A percentile compares a stretch with the other conserved stretches of the same genome.
These are phyloP conservation scores for Pseudonitzschia multiseries DNA, from an alignment of 108 stramenopile species.

Conservation along the genomic window DNA sequence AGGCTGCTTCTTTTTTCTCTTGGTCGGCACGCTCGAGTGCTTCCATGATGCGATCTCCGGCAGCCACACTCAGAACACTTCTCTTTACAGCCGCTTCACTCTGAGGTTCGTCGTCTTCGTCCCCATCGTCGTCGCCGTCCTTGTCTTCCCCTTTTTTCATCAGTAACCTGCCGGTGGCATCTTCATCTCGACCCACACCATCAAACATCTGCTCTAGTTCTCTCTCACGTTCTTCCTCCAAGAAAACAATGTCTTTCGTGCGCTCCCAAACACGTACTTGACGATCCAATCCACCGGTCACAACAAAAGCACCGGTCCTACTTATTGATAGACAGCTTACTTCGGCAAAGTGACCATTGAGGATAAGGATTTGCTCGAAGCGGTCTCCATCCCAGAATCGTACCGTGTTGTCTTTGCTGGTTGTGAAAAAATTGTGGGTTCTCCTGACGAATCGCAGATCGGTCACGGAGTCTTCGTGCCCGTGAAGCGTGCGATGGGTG, in stretches of 20 bases:
- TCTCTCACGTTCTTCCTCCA: conserved; percentile 94
- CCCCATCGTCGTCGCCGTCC: conserved; percentile 44
- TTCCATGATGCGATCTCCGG: conserved; percentile 94
- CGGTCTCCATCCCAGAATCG: conserved; percentile 98
- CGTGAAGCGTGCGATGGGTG: conserved; percentile 94
- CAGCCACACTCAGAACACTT: conserved; percentile 81
- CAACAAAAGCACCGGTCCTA: conserved; percentile 83
- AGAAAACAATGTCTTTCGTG: conserved; percentile 94
- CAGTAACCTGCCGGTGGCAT: conserved; percentile 56
- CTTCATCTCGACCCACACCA: conserved; percentile 54
- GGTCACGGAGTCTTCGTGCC: conserved; percentile 97
- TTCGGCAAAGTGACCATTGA: conserved; percentile 88
- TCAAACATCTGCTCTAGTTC: conserved; percentile 91
- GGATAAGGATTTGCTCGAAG: conserved; percentile 91
- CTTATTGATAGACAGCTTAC: conserved; percentile 87
- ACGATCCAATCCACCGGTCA: conserved; percentile 92
- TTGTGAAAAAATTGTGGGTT: conserved; percentile 96
- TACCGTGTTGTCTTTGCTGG: conserved; percentile 92
- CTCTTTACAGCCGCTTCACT: conserved; percentile 85
- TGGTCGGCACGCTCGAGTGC: conserved; percentile 89
- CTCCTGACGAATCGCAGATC: conserved; percentile 80
- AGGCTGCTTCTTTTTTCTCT: conserved; percentile 68
- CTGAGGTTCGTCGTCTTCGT: conserved; percentile 64
- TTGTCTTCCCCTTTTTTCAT: conserved; percentile 34
- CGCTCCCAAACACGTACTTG: conserved; percentile 96